A percentile compares a stretch with the other conserved stretches of the same genome.
phyloP scores from a whole-genome alignment of 2,329 filamentous ascomycete species.

The Beauveria pseudobassiana region DNA sequence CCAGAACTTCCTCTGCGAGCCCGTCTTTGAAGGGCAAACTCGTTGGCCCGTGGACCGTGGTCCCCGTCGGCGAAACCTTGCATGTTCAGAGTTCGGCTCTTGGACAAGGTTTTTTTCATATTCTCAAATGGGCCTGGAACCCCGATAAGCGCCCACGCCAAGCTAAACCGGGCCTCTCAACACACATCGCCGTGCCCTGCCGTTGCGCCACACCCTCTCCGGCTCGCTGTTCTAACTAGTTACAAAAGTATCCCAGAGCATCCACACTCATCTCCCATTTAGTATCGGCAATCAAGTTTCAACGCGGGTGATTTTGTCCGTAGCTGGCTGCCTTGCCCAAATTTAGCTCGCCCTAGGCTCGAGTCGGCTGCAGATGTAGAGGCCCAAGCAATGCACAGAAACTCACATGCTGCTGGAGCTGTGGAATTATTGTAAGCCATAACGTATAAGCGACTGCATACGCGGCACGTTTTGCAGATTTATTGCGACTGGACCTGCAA shows the following conservation, averaged over 20 bases:
- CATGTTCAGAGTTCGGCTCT: not conserved
- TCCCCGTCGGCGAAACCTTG: not conserved
- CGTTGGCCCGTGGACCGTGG: not conserved
- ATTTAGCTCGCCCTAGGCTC: not conserved
- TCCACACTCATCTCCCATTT: conserved; percentile 8
- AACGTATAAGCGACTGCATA: not conserved
- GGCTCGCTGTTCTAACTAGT: not conserved
- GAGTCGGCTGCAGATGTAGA: too few species aligned
- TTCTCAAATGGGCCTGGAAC: not conserved
- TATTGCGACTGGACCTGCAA: too few species aligned
- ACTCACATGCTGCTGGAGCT: not conserved
- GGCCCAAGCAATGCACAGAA: not conserved
- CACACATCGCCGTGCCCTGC: not conserved
- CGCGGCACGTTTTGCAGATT: too few species aligned
- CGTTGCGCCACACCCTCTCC: not conserved
- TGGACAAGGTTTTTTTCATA: not conserved
- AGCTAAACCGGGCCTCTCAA: not conserved
- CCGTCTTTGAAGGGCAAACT: not conserved
- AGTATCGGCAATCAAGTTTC: not conserved
- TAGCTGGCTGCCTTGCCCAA: not conserved
- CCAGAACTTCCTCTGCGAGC: too few species aligned
- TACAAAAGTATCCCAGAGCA: not conserved
- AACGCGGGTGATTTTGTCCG: not conserved
- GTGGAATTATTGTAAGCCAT: not conserved
- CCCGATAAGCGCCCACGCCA: conserved; percentile 5